Evolutionary conservation across 164 flowering plant genomes (phyloP).

Genomic region (Sedum album): DNA sequence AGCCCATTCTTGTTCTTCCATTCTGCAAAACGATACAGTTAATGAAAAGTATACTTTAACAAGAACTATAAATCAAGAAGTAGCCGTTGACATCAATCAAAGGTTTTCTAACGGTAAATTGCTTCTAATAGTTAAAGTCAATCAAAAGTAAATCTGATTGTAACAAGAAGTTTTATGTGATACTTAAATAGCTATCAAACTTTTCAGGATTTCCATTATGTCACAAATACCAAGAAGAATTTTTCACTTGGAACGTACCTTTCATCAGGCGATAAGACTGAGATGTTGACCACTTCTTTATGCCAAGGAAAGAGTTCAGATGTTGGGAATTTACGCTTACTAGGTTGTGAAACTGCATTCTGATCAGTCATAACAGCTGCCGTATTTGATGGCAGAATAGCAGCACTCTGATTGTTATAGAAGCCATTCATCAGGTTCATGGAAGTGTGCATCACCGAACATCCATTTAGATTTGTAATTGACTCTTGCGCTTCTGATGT

Average conservation of each 20-base stretch:
- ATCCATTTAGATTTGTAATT: not conserved
- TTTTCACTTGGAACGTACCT: not conserved
- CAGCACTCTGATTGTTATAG: not conserved
- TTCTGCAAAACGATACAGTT: conserved; percentile 39
- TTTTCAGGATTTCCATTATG: not conserved
- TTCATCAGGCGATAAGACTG: not conserved
- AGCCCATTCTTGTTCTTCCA: conserved; percentile 62
- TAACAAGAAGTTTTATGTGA: too few relatives aligned
- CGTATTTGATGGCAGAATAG: not conserved
- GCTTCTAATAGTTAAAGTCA: not conserved
- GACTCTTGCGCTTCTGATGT: not conserved
- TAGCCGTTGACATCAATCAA: not conserved
- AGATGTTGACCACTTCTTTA: not conserved
- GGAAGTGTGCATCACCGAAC: not conserved
- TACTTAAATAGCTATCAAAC: not conserved
- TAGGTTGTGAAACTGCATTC: not conserved
- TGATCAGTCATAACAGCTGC: not conserved
- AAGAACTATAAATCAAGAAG: conserved; percentile 13
- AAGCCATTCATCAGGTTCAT: not conserved
- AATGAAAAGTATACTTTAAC: conserved; percentile 27
- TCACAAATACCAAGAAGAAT: not conserved
- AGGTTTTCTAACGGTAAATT: not conserved
- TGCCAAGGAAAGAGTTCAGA: not conserved
- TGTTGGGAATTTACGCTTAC: conserved; percentile 1
- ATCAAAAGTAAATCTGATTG: too few relatives aligned